Percentiles rank a stretch among this genome's conserved stretches.
phyloP scores from a whole-genome alignment of 352 stramenopile genomes.

The Phytophthora constricta region DNA sequence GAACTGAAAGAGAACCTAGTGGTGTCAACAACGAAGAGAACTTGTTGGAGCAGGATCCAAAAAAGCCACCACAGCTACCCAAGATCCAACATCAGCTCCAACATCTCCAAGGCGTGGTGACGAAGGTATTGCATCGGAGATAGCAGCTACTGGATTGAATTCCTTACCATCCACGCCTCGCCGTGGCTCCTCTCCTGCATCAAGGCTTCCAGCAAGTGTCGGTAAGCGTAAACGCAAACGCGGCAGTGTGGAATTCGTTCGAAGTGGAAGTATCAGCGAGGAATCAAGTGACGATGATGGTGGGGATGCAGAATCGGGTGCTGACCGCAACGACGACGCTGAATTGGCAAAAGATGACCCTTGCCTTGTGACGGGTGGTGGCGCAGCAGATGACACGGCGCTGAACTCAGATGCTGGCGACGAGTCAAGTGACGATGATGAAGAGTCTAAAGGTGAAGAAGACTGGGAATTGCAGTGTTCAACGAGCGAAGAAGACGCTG shows the following conservation, averaged over 20 bases:
- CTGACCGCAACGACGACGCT: background rate
- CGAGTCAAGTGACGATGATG: background rate
- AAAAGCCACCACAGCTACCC: background rate
- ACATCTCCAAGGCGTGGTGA: background rate
- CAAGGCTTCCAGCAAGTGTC: background rate
- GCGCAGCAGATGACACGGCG: background rate
- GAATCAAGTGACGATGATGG: background rate
- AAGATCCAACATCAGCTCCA: background rate
- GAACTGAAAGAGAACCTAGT: background rate
- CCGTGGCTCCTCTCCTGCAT: background rate
- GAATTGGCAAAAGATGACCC: background rate
- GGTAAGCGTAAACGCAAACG: background rate
- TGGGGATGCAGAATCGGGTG: background rate
- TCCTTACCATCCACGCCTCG: background rate
- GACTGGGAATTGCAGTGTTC: background rate
- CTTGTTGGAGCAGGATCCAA: background rate
- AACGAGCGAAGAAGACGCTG: background rate
- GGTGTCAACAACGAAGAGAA: background rate
- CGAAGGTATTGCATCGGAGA: background rate
- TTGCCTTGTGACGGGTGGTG: background rate
- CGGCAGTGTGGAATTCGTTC: background rate
- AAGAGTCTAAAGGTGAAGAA: background rate
- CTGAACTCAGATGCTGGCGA: background rate
- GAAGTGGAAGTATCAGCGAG: background rate
- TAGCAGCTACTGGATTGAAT: background rate